Evolutionary conservation across 2,329 filamentous ascomycete genomes (phyloP).

Genomic region (Ophiostoma perfectum): DNA sequence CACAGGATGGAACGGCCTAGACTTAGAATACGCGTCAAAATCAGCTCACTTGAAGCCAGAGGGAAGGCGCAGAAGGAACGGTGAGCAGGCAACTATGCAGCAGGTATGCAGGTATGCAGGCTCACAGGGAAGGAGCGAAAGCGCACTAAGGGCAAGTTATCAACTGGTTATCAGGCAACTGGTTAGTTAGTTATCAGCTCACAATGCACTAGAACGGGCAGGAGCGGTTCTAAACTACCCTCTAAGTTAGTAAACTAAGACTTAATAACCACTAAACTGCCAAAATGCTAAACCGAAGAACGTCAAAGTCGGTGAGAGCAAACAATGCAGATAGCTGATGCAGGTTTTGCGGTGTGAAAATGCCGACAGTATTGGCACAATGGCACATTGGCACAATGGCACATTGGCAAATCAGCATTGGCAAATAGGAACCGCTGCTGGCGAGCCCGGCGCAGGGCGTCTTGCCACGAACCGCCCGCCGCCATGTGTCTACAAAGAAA

Average conservation of each 20-base stretch:
- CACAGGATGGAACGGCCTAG: background rate
- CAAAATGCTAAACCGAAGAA: background rate
- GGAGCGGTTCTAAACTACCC: background rate
- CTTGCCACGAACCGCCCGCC: background rate
- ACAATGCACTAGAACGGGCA: background rate
- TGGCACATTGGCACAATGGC: background rate
- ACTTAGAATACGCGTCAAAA: background rate
- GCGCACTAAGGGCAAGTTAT: conserved; percentile 1
- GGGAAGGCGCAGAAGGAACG: no score
- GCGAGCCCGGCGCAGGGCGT: background rate
- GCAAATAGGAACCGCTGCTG: conserved; percentile 1
- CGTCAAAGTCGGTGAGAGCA: background rate
- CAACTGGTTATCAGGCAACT: background rate
- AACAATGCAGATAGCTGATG: background rate
- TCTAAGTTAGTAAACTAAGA: background rate
- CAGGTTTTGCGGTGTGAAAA: no score
- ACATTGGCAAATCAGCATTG: background rate
- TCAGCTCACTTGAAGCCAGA: conserved; percentile 6
- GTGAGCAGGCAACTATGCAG: background rate
- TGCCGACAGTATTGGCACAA: background rate
- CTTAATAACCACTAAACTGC: background rate
- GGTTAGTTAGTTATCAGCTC: background rate
- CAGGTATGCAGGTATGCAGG: background rate
- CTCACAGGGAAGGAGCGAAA: background rate
- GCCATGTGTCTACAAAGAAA: background rate